phyloP scores from a whole-genome alignment of 2,329 filamentous ascomycete genomes.

The Aureobasidium namibiae region DNA sequence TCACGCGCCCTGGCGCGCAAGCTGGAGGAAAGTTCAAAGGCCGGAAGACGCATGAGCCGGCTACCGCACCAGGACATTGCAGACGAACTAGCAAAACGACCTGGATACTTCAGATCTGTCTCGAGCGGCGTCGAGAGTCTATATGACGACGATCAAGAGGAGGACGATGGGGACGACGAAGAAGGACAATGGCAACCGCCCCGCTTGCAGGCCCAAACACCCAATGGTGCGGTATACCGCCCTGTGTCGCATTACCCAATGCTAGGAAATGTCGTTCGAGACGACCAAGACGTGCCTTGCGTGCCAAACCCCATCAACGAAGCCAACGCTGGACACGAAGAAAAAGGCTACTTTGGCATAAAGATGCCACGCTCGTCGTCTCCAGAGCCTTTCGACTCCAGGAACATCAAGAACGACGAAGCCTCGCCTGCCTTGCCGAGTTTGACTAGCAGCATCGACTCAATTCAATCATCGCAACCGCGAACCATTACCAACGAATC shows the following conservation, averaged over 20 bases:
- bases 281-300: neutral
- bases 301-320: neutral
- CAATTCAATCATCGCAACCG: constrained; percentile 30
- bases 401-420: constrained; percentile 32
- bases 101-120: constrained; percentile 71
- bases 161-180: constrained; percentile 32
- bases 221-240: constrained; percentile 27
- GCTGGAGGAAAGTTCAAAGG: constrained; percentile 65
- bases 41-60: constrained; percentile 73
- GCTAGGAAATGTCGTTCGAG: constrained; percentile 18
- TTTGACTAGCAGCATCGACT: constrained; percentile 27
- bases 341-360: constrained; percentile 34
- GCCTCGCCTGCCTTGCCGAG: constrained; percentile 34
- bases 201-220: constrained; percentile 7
- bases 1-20: constrained; percentile 80
- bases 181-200: neutral
- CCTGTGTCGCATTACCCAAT: constrained; percentile 28
- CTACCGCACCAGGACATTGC: constrained; percentile 75
- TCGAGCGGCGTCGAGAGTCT: constrained; percentile 49
- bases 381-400: constrained; percentile 37
- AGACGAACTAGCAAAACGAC: constrained; percentile 68
- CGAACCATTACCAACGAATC: constrained; percentile 35
- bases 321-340: neutral
- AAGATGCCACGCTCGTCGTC: constrained; percentile 36
- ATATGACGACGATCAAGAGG: constrained; percentile 28